phyloP scores from a whole-genome alignment of 768 basidiomycete genomes.

The Rhodocollybia butyracea region DNA sequence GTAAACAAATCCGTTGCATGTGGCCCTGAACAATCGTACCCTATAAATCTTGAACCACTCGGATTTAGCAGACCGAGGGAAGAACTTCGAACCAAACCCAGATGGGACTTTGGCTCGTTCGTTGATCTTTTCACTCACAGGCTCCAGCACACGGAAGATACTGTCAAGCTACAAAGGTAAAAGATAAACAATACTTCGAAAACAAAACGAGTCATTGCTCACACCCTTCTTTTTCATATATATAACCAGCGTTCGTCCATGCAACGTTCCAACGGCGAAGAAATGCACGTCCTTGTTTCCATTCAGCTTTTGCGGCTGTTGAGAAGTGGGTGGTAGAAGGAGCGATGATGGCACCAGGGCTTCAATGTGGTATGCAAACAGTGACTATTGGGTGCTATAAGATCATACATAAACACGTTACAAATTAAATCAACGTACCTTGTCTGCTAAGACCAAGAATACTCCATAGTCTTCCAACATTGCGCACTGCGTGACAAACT shows the following conservation, averaged over 20 bases:
- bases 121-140: conserved; percentile 84
- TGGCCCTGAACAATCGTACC: conserved; percentile 20
- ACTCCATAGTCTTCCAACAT: conserved; percentile 74
- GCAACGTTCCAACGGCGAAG: conserved; percentile 89
- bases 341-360: conserved; percentile 89
- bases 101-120: conserved; percentile 71
- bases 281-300: conserved; percentile 92
- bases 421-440: conserved; percentile 42
- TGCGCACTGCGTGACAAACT: conserved; percentile 67
- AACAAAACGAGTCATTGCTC: conserved; percentile 42
- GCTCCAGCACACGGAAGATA: conserved; percentile 94
- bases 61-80: conserved; percentile 74
- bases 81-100: conserved; percentile 74
- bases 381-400: conserved; percentile 43
- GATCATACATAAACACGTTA: neutral
- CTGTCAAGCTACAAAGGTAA: conserved; percentile 74
- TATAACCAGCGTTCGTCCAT: conserved; percentile 77
- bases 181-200: conserved; percentile 62
- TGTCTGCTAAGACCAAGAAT: conserved; percentile 89
- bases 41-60: conserved; percentile 97
- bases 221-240: conserved; percentile 79
- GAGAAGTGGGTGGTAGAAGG: conserved; percentile 58
- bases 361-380: conserved; percentile 96
- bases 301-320: conserved; percentile 87
- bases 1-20: neutral